phyloP scores from a whole-genome alignment of 169 alveolate genomes.

The Plasmodium chabaudi region DNA sequence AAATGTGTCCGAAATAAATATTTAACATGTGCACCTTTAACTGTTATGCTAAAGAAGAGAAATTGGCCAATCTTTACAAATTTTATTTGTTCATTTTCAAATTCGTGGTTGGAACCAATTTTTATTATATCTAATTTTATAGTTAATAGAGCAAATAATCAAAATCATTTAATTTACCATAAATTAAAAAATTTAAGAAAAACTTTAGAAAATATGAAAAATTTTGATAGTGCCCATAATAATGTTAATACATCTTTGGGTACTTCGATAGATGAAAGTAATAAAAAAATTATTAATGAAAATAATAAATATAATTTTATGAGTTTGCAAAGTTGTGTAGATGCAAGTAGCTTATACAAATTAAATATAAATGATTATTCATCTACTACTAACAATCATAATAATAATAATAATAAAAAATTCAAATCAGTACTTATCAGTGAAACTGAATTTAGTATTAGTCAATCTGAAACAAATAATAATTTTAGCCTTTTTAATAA shows the following conservation, averaged over 20 bases:
- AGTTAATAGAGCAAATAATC: slow-evolving; percentile 79
- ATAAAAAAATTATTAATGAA: slow-evolving; percentile 27
- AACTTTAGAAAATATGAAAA: slow-evolving; percentile 78
- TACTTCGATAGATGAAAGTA: slow-evolving; percentile 14
- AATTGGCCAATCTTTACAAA: slow-evolving; percentile 88
- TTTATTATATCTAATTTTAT: slow-evolving; percentile 86
- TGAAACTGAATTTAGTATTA: slow-evolving; percentile 75
- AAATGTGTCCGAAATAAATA: slow-evolving; percentile 88
- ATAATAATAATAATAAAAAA: slow-evolving; percentile 14
- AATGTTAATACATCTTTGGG: neutral
- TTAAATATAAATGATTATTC: neutral
- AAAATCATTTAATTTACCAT: slow-evolving; percentile 76
- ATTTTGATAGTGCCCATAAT: slow-evolving; percentile 19
- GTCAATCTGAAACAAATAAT: slow-evolving; percentile 77
- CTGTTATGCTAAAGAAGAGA: slow-evolving; percentile 78
- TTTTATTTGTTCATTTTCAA: slow-evolving; percentile 88
- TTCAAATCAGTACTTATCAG: slow-evolving; percentile 47
- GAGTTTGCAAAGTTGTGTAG: slow-evolving; percentile 21
- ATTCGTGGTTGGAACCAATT: slow-evolving; percentile 88
- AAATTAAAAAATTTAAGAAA: slow-evolving; percentile 77
- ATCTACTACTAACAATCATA: neutral
- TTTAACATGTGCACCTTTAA: slow-evolving; percentile 86
- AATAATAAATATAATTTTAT: slow-evolving; percentile 15
- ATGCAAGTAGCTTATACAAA: slow-evolving; percentile 7
- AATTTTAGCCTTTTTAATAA: slow-evolving; percentile 70